Base-by-base conservation (phyloP, 225 moss, liverwort and hornwort genomes). In the Asterella californica region DNA sequence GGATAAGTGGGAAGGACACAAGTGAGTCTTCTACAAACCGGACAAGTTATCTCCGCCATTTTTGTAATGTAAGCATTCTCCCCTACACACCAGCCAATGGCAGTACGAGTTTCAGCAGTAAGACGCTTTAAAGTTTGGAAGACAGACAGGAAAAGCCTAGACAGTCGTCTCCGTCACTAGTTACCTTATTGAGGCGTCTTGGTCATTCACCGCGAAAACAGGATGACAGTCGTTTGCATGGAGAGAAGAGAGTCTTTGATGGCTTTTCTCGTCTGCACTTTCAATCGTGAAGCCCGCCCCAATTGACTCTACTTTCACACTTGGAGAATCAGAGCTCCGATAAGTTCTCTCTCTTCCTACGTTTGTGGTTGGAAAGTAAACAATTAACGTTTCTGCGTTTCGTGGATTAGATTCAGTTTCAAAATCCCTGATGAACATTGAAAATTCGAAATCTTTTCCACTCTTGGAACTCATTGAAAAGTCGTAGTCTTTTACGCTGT, bases 321-420 rank as follows among this genome's bases (percentile, higher is more conserved):
- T 1, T 25, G 45, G 15, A 0, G 38, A 46, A 11, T 2, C 19
- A 37, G 17, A 1, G 46, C 27, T 61, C 12, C 2, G 6, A 29
- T 15, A 25, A 19, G 21, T 76, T 76, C 10, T 61, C 15, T 38
- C 55, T 33, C 65, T 29, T 21, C 19, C 19, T 33, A n/a, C 27
- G 6, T 70, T 69, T 14, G n/a, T 14, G 17, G 49, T 32, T 55
- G 79, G 79, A 30, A 79, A 79, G 52, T 70, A 79, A 24, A 79
- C 69, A 36, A 70, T 79, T 24, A 79, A 27, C 14, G 79, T 46
- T 54, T 79, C 79, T 49, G 79, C 52, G 5, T 68, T 27, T 11
- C 19, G 68, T 11, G 53, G 50, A 34, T 49, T 69, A 2, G 49
- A 27, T n/a, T 52, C 69, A 33, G n/a, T 66, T 30, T 67, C 47